Evolutionary conservation across 83 land plant genomes (phyloP), one percentile per base, ranked within the genome.

Genomic region (Larix sibirica): DNA sequence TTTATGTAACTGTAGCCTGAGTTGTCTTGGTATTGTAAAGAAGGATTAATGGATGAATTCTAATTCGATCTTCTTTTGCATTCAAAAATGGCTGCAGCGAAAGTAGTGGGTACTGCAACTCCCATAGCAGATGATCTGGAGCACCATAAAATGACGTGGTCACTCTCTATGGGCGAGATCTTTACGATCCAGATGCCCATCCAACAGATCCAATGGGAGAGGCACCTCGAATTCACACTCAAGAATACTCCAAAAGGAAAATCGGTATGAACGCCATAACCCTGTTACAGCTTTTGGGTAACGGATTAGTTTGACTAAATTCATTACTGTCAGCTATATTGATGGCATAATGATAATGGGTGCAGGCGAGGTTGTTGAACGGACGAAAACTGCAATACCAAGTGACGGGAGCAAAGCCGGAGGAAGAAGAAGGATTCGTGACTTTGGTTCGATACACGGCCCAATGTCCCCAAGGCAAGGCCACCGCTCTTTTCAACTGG

Each of bases 401-500:
- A 77, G 92, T 83, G 3, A 79, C 76, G 23, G 81, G 80, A 14
- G 63, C 82, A 0, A 71, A 82, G 33, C 66, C 84, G 0, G 90
- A 87, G 1, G 90, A 90, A 28, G 99, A 96, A 62, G 95, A 93
- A 26, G 92, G 93, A 0, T 97, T 94, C 77, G 82, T 97, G 17
- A 97, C 99, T 0, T 83, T 97, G n/a, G 88, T 95, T 21, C 84
- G 99, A 50, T 89, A 71, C 85, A 84, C 92, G 21, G 60, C 89
- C 2, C 90, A 94, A 28, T 80, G 89, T 65, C 96, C 95, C 6
- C 83, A 66, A 38, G 98, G 99, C 9, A 95, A 81, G 80, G 99
- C 96, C 36, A 97, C 98, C 0, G 96, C 98, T 17, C 87, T 97
- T 2, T 62, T 97, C 58, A 95, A 97, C 80, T 97, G 96, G 96